A percentile compares a stretch with the other conserved stretches of the same genome.
Evolutionary conservation across 2,329 filamentous ascomycete genomes (phyloP).

Genomic region (Fusarium nodosum): DNA sequence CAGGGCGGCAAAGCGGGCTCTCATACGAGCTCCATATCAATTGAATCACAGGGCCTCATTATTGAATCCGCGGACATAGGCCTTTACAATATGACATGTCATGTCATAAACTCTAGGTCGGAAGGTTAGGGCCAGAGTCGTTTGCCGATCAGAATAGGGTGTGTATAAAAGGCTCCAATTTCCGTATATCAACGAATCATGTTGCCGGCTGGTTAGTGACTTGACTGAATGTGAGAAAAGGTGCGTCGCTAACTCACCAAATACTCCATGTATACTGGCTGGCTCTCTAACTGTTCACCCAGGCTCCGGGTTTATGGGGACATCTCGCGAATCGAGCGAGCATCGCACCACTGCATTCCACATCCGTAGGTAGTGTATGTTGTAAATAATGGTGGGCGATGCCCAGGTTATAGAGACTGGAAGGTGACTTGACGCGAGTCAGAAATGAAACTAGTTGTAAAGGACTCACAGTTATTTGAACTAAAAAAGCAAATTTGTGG

Average conservation of each 20-base stretch:
- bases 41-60: background rate
- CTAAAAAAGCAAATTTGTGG: constrained; percentile 1
- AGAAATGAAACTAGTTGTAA: background rate
- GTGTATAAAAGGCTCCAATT: constrained; percentile 20
- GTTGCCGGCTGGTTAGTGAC: background rate
- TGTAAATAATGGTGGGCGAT: background rate
- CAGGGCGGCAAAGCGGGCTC: background rate
- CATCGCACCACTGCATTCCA: constrained; percentile 15
- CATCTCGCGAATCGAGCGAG: constrained; percentile 25
- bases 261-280: constrained; percentile 23
- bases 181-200: constrained; percentile 34
- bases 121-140: background rate
- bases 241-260: background rate
- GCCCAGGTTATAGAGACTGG: background rate
- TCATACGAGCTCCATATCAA: background rate
- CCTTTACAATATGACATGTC: background rate
- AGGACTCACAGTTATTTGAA: background rate
- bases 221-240: background rate
- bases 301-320: constrained; percentile 46
- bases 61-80: background rate
- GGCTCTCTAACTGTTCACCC: constrained; percentile 35
- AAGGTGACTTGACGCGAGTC: background rate
- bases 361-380: background rate
- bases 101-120: background rate
- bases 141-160: background rate